phyloP scores from a whole-genome alignment of 352 stramenopile genomes.

The Globisporangium sylvaticum region DNA sequence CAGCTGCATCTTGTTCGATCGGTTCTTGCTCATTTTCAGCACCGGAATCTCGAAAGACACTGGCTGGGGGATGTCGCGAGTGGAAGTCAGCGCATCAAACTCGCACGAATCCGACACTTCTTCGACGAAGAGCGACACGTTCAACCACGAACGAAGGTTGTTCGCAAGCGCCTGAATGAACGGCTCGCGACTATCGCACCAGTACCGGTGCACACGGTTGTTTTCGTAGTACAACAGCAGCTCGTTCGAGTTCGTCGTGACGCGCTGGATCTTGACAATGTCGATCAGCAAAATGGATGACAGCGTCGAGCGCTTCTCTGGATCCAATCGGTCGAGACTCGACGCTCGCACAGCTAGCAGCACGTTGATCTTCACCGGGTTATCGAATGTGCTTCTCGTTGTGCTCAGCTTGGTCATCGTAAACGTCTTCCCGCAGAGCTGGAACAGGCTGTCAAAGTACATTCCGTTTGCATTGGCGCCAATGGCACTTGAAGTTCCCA shows the following conservation, averaged over 20 bases:
- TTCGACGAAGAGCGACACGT: constrained; percentile 75
- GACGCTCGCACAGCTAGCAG: constrained; percentile 72
- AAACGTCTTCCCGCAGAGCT: constrained; percentile 83
- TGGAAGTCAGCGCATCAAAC: constrained; percentile 78
- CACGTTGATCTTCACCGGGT: constrained; percentile 69
- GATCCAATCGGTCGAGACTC: constrained; percentile 72
- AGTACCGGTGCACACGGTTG: constrained; percentile 85
- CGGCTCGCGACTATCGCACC: constrained; percentile 79
- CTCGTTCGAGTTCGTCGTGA: constrained; percentile 82
- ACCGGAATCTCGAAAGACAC: constrained; percentile 85
- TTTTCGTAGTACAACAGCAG: constrained; percentile 84
- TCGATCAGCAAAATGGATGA: constrained; percentile 85
- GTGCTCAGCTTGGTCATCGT: constrained; percentile 82
- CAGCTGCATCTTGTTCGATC: constrained; percentile 64
- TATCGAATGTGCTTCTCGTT: constrained; percentile 58
- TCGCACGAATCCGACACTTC: constrained; percentile 82
- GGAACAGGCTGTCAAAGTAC: constrained; percentile 87
- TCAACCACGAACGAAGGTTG: constrained; percentile 84
- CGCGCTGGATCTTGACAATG: constrained; percentile 86
- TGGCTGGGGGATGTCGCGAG: constrained; percentile 70
- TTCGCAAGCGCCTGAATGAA: constrained; percentile 87
- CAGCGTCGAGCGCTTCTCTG: constrained; percentile 55
- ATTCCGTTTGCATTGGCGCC: constrained; percentile 48
- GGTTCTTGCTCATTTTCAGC: constrained; percentile 83
- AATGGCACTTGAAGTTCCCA: constrained; percentile 17